phyloP scores from a whole-genome alignment of 768 basidiomycete species.

The Trametes maxima region DNA sequence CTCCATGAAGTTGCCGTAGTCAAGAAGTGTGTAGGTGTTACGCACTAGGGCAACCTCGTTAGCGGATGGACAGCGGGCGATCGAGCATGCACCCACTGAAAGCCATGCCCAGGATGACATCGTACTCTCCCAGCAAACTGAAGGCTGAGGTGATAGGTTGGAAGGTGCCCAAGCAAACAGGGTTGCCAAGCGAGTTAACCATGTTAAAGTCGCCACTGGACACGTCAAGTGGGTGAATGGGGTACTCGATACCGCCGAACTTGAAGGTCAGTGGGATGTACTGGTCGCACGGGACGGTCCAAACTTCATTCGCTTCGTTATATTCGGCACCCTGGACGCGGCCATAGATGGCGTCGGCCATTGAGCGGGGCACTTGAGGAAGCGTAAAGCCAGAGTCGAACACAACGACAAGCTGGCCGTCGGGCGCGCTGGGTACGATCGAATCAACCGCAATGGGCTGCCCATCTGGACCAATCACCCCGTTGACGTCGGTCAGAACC shows the following conservation, averaged over 20 bases:
- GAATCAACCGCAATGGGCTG: conserved; percentile 59
- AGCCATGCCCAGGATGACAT: conserved; percentile 82
- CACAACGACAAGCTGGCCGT: conserved; percentile 67
- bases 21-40: conserved; percentile 70
- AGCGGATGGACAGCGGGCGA: background rate
- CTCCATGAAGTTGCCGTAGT: conserved; percentile 71
- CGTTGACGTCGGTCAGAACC: conserved; percentile 63
- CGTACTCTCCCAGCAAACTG: conserved; percentile 74
- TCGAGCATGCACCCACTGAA: conserved; percentile 55
- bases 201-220: conserved; percentile 60
- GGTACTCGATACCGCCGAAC: conserved; percentile 69
- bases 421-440: conserved; percentile 68
- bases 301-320: conserved; percentile 54
- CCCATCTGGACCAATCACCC: conserved; percentile 80
- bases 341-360: conserved; percentile 81
- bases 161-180: conserved; percentile 74
- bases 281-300: conserved; percentile 78
- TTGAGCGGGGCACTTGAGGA: conserved; percentile 72
- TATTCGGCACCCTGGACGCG: conserved; percentile 74
- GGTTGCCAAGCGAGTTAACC: conserved; percentile 49
- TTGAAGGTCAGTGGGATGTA: conserved; percentile 70
- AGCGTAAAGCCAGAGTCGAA: conserved; percentile 75
- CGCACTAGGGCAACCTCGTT: conserved; percentile 52
- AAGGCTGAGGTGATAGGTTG: conserved; percentile 84
- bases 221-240: conserved; percentile 74